These are phyloP conservation scores for Amylocarpus encephaloides DNA, from an alignment of 2,329 filamentous ascomycete species.

Conservation along the genomic window DNA sequence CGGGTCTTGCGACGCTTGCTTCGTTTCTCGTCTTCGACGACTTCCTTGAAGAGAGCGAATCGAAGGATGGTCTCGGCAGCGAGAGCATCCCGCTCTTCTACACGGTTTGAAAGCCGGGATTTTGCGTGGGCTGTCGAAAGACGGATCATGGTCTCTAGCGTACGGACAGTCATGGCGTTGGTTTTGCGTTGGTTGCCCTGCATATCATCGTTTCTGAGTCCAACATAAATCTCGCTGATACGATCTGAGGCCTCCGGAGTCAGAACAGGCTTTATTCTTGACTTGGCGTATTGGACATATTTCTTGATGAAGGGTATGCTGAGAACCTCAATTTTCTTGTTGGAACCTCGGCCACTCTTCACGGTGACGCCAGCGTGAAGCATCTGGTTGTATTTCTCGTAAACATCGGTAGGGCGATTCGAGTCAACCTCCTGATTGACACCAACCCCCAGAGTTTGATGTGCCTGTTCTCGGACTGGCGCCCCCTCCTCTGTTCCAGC, in stretches of 20 bases:
- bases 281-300: conserved; percentile 98
- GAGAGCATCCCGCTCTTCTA: conserved; percentile 83
- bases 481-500: conserved; percentile 90
- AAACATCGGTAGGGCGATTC: conserved; percentile 79
- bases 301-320: conserved; percentile 99
- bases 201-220: conserved; percentile 90
- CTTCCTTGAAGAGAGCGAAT: conserved; percentile 96
- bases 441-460: conserved; percentile 81
- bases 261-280: conserved; percentile 78
- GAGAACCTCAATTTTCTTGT: conserved; percentile 77
- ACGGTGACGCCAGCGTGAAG: conserved; percentile 84
- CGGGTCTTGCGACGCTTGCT: conserved; percentile 75
- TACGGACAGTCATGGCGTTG: conserved; percentile 93
- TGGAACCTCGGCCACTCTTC: conserved; percentile 65
- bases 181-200: conserved; percentile 90
- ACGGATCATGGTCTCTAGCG: conserved; percentile 96
- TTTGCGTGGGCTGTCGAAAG: conserved; percentile 94
- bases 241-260: conserved; percentile 89
- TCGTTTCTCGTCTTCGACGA: conserved; percentile 70
- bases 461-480: conserved; percentile 80
- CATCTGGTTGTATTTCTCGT: conserved; percentile 95
- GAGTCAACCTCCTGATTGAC: conserved; percentile 68
- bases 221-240: conserved; percentile 85
- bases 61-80: conserved; percentile 85
- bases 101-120: conserved; percentile 75